These are phyloP conservation scores for Wallacemonas rigidus DNA, from an alignment of 208 protist species.

Conservation along the genomic window DNA sequence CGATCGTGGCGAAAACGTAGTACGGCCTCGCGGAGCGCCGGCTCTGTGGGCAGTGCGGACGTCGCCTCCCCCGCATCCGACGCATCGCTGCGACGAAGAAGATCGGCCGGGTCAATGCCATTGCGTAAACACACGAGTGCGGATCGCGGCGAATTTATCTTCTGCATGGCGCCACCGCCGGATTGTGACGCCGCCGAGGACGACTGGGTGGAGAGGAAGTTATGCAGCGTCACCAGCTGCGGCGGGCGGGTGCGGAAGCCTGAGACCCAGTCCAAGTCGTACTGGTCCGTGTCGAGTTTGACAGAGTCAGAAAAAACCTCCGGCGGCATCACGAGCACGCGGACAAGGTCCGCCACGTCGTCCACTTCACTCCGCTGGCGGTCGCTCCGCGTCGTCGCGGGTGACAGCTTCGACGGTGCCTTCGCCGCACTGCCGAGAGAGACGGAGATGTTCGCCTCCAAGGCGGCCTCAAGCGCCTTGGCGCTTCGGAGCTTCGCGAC, in stretches of 20 bases:
- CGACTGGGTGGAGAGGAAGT: slow-evolving; percentile 12
- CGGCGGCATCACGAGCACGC: slow-evolving; percentile 66
- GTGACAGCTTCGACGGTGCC: background rate
- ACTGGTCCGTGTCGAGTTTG: slow-evolving; percentile 48
- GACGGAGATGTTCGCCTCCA: background rate
- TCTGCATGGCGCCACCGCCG: background rate
- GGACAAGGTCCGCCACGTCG: slow-evolving; percentile 56
- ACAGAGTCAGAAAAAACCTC: slow-evolving; percentile 64
- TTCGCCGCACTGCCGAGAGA: background rate
- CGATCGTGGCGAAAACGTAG: slow-evolving; percentile 42
- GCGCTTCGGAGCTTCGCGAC: slow-evolving; percentile 7
- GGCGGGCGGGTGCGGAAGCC: slow-evolving; percentile 35
- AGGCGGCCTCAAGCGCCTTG: slow-evolving; percentile 1
- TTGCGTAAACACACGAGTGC: slow-evolving; percentile 72
- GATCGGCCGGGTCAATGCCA: slow-evolving; percentile 59
- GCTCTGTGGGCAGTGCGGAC: slow-evolving; percentile 14
- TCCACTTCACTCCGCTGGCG: slow-evolving; percentile 27
- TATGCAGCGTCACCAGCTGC: slow-evolving; percentile 35
- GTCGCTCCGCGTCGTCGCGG: background rate
- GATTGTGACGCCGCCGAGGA: slow-evolving; percentile 1
- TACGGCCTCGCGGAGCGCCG: slow-evolving; percentile 40
- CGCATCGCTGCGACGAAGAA: slow-evolving; percentile 19
- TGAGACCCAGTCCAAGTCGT: slow-evolving; percentile 74
- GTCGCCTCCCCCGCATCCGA: slow-evolving; percentile 17
- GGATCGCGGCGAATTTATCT: slow-evolving; percentile 84